A percentile compares a stretch with the other conserved stretches of the same genome.
These are phyloP conservation scores for Phytophthora ohioensis DNA, from an alignment of 352 stramenopile genomes.

Conservation along the genomic window DNA sequence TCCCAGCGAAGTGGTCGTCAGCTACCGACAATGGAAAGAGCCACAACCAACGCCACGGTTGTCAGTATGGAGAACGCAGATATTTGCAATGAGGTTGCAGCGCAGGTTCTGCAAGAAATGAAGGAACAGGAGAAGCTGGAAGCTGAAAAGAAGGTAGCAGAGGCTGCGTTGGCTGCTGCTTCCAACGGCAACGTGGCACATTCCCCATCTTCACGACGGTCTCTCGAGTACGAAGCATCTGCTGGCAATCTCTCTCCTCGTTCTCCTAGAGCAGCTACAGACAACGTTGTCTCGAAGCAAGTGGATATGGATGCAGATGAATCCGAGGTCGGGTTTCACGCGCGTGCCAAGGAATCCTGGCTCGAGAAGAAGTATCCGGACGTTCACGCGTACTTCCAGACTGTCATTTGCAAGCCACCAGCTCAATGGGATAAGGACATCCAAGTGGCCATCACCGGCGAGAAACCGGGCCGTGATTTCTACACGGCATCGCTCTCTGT, in stretches of 20 bases:
- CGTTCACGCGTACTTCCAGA: conserved; percentile 66
- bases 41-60: conserved; percentile 35
- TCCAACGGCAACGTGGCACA: conserved; percentile 30
- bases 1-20: conserved; percentile 39
- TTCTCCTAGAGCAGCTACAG: conserved; percentile 28
- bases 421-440: conserved; percentile 89
- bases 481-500: conserved; percentile 75
- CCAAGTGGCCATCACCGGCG: conserved; percentile 76
- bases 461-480: conserved; percentile 83
- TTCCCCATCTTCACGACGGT: conserved; percentile 30
- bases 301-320: conserved; percentile 71
- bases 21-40: conserved; percentile 14
- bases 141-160: conserved; percentile 37
- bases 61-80: conserved; percentile 43
- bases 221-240: conserved; percentile 28
- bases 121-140: conserved; percentile 55
- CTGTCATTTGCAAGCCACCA: conserved; percentile 70
- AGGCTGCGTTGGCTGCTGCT: conserved; percentile 20
- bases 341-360: conserved; percentile 64
- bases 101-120: conserved; percentile 59
- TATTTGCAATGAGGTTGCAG: conserved; percentile 51
- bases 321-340: conserved; percentile 45
- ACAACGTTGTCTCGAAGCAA: conserved; percentile 59
- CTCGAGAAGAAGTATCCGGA: conserved; percentile 59
- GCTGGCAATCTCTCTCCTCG: conserved; percentile 12